phyloP scores from a whole-genome alignment of 495 filamentous ascomycete genomes.

The Penicillium arizonense region DNA sequence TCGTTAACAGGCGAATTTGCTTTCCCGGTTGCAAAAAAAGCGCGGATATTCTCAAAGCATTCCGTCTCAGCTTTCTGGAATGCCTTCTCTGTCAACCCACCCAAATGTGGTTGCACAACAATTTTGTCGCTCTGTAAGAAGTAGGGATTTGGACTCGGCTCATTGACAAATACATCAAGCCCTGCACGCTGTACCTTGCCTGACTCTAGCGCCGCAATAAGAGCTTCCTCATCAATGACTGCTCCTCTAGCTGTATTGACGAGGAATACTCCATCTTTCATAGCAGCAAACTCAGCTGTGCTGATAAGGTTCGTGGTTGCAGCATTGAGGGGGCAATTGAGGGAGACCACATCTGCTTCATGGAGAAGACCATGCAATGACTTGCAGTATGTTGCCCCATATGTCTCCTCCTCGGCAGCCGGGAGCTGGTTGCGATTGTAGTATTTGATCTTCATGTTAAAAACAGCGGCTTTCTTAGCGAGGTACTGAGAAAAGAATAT shows the following conservation, averaged over 20 bases:
- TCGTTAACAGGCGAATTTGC: constrained; percentile 29
- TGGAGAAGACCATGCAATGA: constrained; percentile 38
- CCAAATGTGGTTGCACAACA: constrained; percentile 22
- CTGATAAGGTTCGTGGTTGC: constrained; percentile 43
- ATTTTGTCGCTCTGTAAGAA: constrained; percentile 19
- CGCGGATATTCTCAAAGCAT: constrained; percentile 41
- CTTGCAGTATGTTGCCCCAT: constrained; percentile 11
- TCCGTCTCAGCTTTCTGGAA: constrained; percentile 32
- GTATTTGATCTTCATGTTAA: constrained; percentile 59
- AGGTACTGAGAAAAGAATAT: constrained; percentile 23
- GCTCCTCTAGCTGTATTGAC: constrained; percentile 63
- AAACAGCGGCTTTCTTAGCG: constrained; percentile 37
- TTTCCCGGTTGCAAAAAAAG: constrained; percentile 31
- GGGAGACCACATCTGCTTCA: constrained; percentile 58
- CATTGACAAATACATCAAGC: constrained; percentile 59
- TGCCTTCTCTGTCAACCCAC: constrained; percentile 32
- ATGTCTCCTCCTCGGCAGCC: constrained; percentile 28
- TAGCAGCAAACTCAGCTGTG: constrained; percentile 48
- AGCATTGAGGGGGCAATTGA: constrained; percentile 64
- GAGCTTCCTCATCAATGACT: constrained; percentile 56
- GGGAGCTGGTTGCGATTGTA: constrained; percentile 50
- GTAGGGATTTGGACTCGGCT: constrained; percentile 48
- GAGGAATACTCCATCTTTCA: constrained; percentile 62
- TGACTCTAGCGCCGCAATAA: constrained; percentile 50
- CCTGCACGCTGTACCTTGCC: constrained; percentile 51